These are phyloP conservation scores for Ceratocystis destructans DNA, from an alignment of 2,329 filamentous ascomycete species.

Conservation along the genomic window DNA sequence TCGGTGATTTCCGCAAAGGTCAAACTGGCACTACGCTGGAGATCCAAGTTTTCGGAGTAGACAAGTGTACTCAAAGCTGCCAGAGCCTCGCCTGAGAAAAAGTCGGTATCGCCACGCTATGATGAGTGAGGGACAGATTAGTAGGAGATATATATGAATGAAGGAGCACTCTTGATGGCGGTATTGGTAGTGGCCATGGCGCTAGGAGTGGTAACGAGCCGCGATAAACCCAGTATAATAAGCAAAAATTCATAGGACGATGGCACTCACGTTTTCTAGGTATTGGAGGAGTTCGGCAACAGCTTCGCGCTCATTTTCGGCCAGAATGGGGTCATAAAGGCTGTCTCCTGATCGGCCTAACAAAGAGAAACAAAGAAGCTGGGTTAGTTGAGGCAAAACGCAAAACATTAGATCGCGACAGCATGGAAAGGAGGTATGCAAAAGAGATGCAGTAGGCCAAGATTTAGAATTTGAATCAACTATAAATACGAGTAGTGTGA, in stretches of 20 bases:
- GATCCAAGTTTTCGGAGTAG: constrained; percentile 96
- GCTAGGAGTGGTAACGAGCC: background rate
- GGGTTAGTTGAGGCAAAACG: background rate
- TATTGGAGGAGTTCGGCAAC: constrained; percentile 91
- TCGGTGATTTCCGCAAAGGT: constrained; percentile 99
- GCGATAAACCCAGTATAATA: constrained; percentile 4
- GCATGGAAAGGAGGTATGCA: background rate
- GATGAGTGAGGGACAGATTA: background rate
- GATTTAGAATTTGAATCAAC: background rate
- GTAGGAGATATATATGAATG: too few relatives aligned
- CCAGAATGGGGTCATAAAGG: constrained; percentile 73
- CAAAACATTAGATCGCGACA: background rate
- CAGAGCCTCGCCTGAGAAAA: constrained; percentile 91
- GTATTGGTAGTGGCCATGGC: too few relatives aligned
- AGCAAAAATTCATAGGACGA: background rate
- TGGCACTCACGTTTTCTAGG: constrained; percentile 70
- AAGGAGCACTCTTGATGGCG: too few relatives aligned
- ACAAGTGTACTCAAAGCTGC: constrained; percentile 89
- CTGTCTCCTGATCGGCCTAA: constrained; percentile 64
- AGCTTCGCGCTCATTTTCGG: constrained; percentile 91
- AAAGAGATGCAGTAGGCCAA: background rate
- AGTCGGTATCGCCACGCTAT: constrained; percentile 90
- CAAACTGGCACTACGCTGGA: constrained; percentile 91
- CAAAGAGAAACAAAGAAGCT: background rate
- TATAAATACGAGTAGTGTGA: background rate